phyloP scores from a whole-genome alignment of 208 protist genomes.

The Lotmaria passim region DNA sequence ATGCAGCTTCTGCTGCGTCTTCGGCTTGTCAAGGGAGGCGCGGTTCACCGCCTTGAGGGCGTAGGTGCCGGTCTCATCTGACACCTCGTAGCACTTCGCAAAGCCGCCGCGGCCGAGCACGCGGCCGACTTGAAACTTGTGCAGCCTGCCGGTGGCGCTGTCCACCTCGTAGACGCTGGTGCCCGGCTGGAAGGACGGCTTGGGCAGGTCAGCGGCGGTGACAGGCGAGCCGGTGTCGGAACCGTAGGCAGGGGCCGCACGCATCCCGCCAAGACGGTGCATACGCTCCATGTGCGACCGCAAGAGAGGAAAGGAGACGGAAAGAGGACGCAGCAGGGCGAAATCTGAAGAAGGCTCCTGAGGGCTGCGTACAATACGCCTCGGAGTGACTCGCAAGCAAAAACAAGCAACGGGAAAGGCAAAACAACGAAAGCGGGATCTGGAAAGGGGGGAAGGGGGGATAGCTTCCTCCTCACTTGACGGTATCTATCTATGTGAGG shows the following conservation, averaged over 20 bases:
- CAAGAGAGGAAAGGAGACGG: not conserved
- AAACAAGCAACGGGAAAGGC: not conserved
- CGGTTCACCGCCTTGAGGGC: constrained; percentile 97
- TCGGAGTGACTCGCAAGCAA: not conserved
- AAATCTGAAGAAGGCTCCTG: constrained; percentile 3
- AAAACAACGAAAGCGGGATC: not conserved
- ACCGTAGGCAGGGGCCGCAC: constrained; percentile 10
- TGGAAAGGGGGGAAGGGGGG: too few relatives aligned
- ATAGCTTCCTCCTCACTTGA: not conserved
- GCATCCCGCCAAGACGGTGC: constrained; percentile 23
- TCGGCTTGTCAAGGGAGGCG: constrained; percentile 89
- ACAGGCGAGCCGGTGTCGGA: constrained; percentile 12
- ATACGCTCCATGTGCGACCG: constrained; percentile 10
- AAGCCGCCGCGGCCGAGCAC: constrained; percentile 95
- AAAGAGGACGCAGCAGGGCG: not conserved
- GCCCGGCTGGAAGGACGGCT: constrained; percentile 54
- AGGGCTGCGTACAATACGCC: too few relatives aligned
- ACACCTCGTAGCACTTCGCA: constrained; percentile 96
- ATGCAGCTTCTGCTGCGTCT: constrained; percentile 95
- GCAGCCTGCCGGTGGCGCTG: constrained; percentile 40
- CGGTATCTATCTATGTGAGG: constrained; percentile 12
- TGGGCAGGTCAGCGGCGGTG: constrained; percentile 36
- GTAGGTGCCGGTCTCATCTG: constrained; percentile 79
- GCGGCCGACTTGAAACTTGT: constrained; percentile 58
- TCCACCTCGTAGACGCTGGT: constrained; percentile 66